These are phyloP conservation scores for Tetrahymena thermophila DNA, from an alignment of 73 alveolate genomes.

Conservation along the genomic window DNA sequence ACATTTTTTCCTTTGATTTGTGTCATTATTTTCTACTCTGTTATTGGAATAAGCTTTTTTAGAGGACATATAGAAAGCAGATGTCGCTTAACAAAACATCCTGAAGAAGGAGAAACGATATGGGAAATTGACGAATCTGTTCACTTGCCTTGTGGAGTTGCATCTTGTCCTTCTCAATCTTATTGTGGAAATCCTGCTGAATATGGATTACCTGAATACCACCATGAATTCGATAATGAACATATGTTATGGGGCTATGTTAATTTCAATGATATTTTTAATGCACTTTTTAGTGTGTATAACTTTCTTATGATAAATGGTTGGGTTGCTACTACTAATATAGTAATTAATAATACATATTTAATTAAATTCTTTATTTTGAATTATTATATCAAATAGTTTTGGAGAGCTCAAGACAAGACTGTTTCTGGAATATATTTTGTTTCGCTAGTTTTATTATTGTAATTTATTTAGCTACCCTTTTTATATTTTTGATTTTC, in stretches of 20 bases:
- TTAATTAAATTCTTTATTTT: neutral
- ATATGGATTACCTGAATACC: neutral
- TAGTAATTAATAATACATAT: neutral
- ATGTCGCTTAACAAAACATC: neutral
- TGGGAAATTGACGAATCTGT: neutral
- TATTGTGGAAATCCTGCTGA: constrained; percentile 27
- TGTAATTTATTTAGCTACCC: neutral
- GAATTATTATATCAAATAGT: neutral
- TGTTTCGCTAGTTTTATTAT: neutral
- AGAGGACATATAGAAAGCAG: neutral
- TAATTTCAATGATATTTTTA: neutral
- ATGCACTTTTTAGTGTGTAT: neutral
- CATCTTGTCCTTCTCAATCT: neutral
- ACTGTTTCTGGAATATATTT: neutral
- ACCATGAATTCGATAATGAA: neutral
- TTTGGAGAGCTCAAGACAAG: neutral
- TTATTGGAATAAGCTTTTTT: neutral
- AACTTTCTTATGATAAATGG: neutral
- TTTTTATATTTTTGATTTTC: neutral
- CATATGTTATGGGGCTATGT: neutral
- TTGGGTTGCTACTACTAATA: neutral
- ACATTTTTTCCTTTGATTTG: neutral
- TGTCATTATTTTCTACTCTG: neutral
- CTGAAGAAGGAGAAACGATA: neutral
- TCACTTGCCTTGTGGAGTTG: neutral